Evolutionary conservation across 495 filamentous ascomycete genomes (phyloP), one percentile per base, ranked within the genome.

Genomic region (Penicillium arizonense): DNA sequence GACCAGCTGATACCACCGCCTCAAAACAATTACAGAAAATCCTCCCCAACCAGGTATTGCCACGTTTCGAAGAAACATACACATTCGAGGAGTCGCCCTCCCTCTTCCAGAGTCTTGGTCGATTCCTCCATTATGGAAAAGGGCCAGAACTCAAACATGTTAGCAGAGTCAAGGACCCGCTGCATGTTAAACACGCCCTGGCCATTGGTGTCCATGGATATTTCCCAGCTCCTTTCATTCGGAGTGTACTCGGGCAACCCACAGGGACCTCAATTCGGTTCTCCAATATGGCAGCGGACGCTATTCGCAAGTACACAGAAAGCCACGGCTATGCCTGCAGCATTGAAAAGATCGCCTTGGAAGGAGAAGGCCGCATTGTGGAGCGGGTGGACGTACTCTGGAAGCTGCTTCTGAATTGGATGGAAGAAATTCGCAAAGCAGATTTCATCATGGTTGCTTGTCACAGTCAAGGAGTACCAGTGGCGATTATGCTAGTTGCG

Each of bases 131-230:
- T 32, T 79, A 82, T 40, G 80, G 73, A 11, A 82, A 83, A 56
- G 79, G 86, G 28, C 74, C 78, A 26, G 77, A 81, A 6, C 71
- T 79, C 32, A 85, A 80, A 26, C 91, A 96, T 67, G 82, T 95
- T 3, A 83, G 81, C 59, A 75, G 89, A n/a, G 66, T 82, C n/a
- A 83, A 80, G 34, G 79, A 88, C 24, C 79, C 84, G 5, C 86
- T 83, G 2, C 86, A 78, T 56, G 82, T 96, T 7, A 91, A 84
- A 65, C 88, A 83, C 55, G 93, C 93, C 20, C 72, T 98, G 10
- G 91, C 91, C 7, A 96, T 98, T 55, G 94, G 94, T 20, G 85
- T 98, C 14, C 94, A 98, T 70, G 94, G 94, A 5, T 91, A 91
- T 53, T 96, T 96, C 57, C 94, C 94, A 4, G 90, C 91, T 18